Conservation (phyloP, 2,329 filamentous ascomycete genomes). For the Colletotrichum endophyticum region DNA sequence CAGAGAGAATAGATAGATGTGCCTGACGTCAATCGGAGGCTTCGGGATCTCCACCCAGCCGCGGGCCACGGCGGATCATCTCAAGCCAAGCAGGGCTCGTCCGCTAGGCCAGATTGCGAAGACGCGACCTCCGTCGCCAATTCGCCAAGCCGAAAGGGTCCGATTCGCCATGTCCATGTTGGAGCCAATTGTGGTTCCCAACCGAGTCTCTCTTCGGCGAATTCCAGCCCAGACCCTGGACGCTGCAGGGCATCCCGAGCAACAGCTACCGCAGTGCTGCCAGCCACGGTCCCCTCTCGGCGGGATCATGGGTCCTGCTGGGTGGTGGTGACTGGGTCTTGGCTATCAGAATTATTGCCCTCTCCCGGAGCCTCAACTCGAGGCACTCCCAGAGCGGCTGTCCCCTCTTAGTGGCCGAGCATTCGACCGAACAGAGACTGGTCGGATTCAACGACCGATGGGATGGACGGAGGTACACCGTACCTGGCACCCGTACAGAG, state of each 20-base stretch:
- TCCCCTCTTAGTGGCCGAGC: slow-evolving; percentile 19
- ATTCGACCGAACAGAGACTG: slow-evolving; percentile 12
- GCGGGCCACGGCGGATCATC: not conserved
- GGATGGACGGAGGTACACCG: not conserved
- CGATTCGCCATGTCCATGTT: not conserved
- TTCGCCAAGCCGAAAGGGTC: slow-evolving; percentile 11
- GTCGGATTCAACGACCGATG: not conserved
- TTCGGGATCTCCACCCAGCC: slow-evolving; percentile 13
- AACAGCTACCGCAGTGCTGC: not conserved
- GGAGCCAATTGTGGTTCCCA: not conserved
- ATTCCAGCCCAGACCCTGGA: not conserved
- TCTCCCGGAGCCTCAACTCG: not conserved
- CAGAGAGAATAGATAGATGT: not conserved
- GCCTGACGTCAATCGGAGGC: slow-evolving; percentile 21
- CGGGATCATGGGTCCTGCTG: not conserved
- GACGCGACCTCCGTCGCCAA: not conserved
- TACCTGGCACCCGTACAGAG: too few relatives aligned
- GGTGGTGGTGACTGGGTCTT: not conserved
- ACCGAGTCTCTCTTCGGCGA: not conserved
- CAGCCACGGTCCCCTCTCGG: not conserved
- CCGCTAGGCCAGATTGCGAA: not conserved
- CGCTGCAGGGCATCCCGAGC: slow-evolving; percentile 1
- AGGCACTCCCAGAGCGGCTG: not conserved
- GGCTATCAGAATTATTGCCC: not conserved
- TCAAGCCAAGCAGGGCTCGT: not conserved